phyloP scores from a whole-genome alignment of 148 eudicot genomes.

The Rhododendron mucronatum region DNA sequence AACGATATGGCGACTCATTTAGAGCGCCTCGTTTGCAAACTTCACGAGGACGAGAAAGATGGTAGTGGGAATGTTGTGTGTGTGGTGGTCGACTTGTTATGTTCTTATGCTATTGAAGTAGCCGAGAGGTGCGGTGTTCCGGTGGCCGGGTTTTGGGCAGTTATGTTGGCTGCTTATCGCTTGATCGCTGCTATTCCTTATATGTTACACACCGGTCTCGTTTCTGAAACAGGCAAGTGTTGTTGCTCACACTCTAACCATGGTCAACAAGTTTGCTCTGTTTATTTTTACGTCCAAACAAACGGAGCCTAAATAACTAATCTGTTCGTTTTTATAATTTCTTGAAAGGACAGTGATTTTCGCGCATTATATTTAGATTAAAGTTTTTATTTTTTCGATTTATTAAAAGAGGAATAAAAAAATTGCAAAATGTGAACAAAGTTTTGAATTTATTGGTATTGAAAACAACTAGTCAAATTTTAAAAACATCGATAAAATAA shows the following conservation, averaged over 20 bases:
- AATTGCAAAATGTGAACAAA: no score
- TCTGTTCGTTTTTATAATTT: no score
- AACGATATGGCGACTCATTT: conserved; percentile 29
- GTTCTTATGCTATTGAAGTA: conserved; percentile 65
- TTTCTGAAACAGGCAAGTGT: conserved; percentile 52
- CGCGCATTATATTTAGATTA: no score
- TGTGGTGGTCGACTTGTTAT: conserved; percentile 41
- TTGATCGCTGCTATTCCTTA: conserved; percentile 52
- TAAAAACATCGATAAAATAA: no score
- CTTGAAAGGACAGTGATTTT: no score
- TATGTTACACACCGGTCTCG: conserved; percentile 39
- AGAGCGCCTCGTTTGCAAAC: conserved; percentile 15
- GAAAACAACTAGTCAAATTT: no score
- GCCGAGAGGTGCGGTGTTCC: conserved; percentile 31
- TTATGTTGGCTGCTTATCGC: conserved; percentile 55
- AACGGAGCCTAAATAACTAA: no score
- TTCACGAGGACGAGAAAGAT: conserved; percentile 7
- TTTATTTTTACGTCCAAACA: no score
- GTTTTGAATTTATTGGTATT: no score
- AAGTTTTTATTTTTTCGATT: no score
- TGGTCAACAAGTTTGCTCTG: no score
- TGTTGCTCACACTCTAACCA: not conserved
- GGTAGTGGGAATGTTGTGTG: conserved; percentile 20
- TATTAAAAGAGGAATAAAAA: no score
- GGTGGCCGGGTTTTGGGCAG: conserved; percentile 80